Conservation (phyloP, 257 asterid genomes). For the Penstemon barbatus region DNA sequence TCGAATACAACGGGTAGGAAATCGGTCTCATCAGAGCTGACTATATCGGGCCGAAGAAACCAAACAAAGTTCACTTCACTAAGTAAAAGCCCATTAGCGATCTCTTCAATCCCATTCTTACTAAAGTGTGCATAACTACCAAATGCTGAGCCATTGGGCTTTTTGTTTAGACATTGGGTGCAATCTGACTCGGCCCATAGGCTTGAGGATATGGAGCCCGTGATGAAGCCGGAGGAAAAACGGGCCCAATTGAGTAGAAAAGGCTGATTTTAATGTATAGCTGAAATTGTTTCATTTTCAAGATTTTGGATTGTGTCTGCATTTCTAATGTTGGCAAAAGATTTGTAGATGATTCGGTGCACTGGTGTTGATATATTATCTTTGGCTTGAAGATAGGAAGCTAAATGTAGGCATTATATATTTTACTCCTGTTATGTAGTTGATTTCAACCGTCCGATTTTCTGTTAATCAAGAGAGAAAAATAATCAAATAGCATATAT, state of each 20-base stretch:
- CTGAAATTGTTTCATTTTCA: conserved; percentile 46
- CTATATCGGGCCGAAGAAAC: conserved; percentile 59
- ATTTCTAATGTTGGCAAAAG: conserved; percentile 44
- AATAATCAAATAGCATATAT: not conserved
- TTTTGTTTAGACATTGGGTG: conserved; percentile 51
- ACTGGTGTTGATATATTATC: conserved; percentile 26
- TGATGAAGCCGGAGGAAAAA: conserved; percentile 38
- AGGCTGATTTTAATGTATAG: conserved; percentile 41
- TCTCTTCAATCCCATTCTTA: conserved; percentile 42
- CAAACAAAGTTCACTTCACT: conserved; percentile 61
- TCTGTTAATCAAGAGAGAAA: conserved; percentile 19
- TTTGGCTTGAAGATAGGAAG: conserved; percentile 47
- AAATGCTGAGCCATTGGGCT: conserved; percentile 62
- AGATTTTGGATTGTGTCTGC: conserved; percentile 63
- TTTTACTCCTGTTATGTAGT: conserved; percentile 54
- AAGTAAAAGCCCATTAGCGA: conserved; percentile 55
- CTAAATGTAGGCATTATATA: conserved; percentile 42
- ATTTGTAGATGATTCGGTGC: conserved; percentile 38
- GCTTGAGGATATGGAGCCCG: conserved; percentile 35
- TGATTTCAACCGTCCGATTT: conserved; percentile 38
- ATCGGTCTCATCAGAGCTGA: conserved; percentile 31
- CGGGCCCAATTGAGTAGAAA: conserved; percentile 59
- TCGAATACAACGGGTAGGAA: conserved; percentile 37
- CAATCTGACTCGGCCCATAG: conserved; percentile 56
- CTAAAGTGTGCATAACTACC: conserved; percentile 52